A percentile compares a stretch with the other conserved stretches of the same genome.
Conservation (phyloP, 805 yeast genomes). For the Maudiozyma pseudohumilis region DNA sequence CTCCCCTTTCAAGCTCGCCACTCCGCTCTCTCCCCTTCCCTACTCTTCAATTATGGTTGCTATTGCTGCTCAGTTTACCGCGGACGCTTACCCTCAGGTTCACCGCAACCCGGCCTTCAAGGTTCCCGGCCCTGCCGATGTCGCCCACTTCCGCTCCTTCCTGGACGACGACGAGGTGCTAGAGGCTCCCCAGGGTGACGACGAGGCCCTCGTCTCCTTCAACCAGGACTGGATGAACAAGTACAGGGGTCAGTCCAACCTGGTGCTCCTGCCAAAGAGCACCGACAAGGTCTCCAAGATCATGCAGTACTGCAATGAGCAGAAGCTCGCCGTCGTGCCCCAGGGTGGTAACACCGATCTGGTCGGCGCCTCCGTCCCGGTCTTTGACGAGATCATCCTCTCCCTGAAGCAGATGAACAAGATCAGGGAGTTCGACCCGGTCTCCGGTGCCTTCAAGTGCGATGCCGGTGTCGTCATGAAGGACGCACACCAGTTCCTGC, state of each 20-base stretch:
- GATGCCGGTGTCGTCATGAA: conserved; percentile 90
- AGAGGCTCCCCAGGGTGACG: conserved; percentile 42
- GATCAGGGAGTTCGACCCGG: conserved; percentile 70
- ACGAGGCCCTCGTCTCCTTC: conserved; percentile 50
- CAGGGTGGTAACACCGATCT: conserved; percentile 97
- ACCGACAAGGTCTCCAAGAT: conserved; percentile 72
- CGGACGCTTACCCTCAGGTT: conserved; percentile 58
- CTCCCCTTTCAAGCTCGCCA: too few species aligned
- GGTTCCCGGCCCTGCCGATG: conserved; percentile 43
- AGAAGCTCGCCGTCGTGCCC: conserved; percentile 77
- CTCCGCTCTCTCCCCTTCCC: too few species aligned
- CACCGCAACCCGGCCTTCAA: conserved; percentile 45
- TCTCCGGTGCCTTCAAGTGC: conserved; percentile 75
- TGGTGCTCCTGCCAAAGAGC: conserved; percentile 75
- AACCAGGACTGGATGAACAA: conserved; percentile 94
- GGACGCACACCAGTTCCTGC: conserved; percentile 65
- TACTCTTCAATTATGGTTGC: not conserved
- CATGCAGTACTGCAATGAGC: conserved; percentile 68
- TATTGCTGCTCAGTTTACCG: conserved; percentile 38
- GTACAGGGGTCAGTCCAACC: conserved; percentile 71
- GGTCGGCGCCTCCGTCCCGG: conserved; percentile 89
- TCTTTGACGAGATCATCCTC: conserved; percentile 80
- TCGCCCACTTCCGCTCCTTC: conserved; percentile 50
- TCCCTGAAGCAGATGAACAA: conserved; percentile 63
- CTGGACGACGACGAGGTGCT: conserved; percentile 39